Conservation (phyloP, 768 basidiomycete genomes). For the Crassisporium funariophilum region DNA sequence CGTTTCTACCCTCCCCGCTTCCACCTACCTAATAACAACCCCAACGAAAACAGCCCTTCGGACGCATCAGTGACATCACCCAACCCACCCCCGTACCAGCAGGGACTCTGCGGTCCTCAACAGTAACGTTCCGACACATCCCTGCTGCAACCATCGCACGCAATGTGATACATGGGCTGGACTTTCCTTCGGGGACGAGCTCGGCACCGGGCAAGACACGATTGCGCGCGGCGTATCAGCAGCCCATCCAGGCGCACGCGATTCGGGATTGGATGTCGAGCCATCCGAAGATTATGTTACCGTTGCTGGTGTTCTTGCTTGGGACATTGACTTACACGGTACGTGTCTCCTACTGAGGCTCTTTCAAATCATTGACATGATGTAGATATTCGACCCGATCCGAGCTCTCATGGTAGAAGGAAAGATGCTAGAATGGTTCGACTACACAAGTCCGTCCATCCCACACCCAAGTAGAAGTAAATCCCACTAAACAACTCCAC, state of each 20-base stretch:
- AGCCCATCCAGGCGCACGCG: slow-evolving; percentile 63
- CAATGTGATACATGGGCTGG: slow-evolving; percentile 74
- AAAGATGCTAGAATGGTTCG: slow-evolving; percentile 84
- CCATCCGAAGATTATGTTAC: slow-evolving; percentile 87
- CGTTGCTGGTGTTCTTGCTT: slow-evolving; percentile 82
- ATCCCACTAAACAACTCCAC: slow-evolving; percentile 4
- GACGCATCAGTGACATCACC: slow-evolving; percentile 69
- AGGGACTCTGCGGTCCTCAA: slow-evolving; percentile 67
- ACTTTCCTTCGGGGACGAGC: slow-evolving; percentile 29
- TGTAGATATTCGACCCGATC: slow-evolving; percentile 89
- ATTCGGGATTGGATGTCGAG: slow-evolving; percentile 78
- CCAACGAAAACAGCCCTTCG: slow-evolving; percentile 63
- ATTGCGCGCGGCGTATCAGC: slow-evolving; percentile 60
- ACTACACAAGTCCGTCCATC: slow-evolving; percentile 59
- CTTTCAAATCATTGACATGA: slow-evolving; percentile 1
- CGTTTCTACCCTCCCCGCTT: slow-evolving; percentile 23
- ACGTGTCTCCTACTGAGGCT: slow-evolving; percentile 23
- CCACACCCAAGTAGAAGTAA: not conserved
- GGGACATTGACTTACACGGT: slow-evolving; percentile 90
- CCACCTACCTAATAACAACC: slow-evolving; percentile 6
- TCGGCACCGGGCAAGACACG: slow-evolving; percentile 38
- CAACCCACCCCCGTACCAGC: slow-evolving; percentile 62
- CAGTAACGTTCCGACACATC: slow-evolving; percentile 60
- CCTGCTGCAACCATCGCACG: slow-evolving; percentile 80
- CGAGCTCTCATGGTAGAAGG: slow-evolving; percentile 81